phyloP scores from a whole-genome alignment of 768 basidiomycete genomes.

The Amanita inopinata region DNA sequence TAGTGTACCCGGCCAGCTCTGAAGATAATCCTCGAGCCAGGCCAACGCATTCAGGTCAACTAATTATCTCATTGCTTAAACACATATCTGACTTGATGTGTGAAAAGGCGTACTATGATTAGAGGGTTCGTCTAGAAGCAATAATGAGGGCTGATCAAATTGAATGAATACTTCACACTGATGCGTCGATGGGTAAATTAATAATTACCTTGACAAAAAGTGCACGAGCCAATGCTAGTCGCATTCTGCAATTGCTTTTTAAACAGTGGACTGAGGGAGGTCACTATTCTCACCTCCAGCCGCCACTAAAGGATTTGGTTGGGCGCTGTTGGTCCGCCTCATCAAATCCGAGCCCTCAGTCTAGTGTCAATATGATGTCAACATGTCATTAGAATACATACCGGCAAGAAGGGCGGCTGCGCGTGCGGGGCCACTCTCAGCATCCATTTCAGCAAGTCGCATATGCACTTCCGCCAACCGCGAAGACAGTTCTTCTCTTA shows the following conservation, averaged over 20 bases:
- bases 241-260: conserved; percentile 53
- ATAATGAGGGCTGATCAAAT: conserved; percentile 23
- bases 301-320: conserved; percentile 87
- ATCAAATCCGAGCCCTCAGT: conserved; percentile 78
- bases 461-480: conserved; percentile 85
- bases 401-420: conserved; percentile 86
- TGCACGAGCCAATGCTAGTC: conserved; percentile 89
- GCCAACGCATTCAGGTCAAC: conserved; percentile 94
- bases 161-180: not conserved
- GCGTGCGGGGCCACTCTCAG: conserved; percentile 91
- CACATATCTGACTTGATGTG: not conserved
- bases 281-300: conserved; percentile 62
- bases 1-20: conserved; percentile 88
- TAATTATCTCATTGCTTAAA: conserved; percentile 17
- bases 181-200: not conserved
- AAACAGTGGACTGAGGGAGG: not conserved
- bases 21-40: conserved; percentile 95
- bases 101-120: conserved; percentile 68
- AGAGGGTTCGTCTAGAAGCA: conserved; percentile 89
- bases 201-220: conserved; percentile 80
- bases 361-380: not conserved
- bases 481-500: conserved; percentile 74
- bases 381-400: conserved; percentile 18
- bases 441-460: conserved; percentile 94
- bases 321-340: conserved; percentile 78